These are phyloP conservation scores for Rubia balearica DNA, from an alignment of 305 asterid species.

Conservation along the genomic window DNA sequence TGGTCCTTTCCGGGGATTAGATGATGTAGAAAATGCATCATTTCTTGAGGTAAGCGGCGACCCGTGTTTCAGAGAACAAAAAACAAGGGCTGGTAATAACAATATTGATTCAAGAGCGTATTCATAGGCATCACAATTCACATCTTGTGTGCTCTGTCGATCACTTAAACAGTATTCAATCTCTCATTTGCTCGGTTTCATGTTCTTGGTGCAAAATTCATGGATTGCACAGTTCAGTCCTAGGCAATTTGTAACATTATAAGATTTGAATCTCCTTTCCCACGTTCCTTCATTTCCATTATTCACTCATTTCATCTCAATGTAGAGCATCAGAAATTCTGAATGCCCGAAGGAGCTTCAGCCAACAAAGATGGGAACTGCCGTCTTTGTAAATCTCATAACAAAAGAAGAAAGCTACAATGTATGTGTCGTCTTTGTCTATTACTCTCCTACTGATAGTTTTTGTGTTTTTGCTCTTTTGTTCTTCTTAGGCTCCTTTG, in stretches of 20 bases:
- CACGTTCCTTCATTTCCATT: neutral
- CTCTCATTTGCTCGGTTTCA: too few species aligned
- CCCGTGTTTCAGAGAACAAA: neutral
- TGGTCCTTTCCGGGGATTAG: slow-evolving; percentile 71
- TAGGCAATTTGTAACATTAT: too few species aligned
- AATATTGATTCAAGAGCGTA: too few species aligned
- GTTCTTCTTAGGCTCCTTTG: neutral
- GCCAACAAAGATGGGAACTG: slow-evolving; percentile 46
- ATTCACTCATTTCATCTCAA: slow-evolving; percentile 1
- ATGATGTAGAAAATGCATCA: slow-evolving; percentile 64
- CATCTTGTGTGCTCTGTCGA: too few species aligned
- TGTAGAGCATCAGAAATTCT: slow-evolving; percentile 58
- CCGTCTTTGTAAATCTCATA: slow-evolving; percentile 29
- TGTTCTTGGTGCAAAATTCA: too few species aligned
- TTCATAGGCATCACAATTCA: too few species aligned
- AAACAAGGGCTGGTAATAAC: too few species aligned
- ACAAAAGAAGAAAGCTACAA: slow-evolving; percentile 63
- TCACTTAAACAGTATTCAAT: too few species aligned
- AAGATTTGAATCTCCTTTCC: neutral
- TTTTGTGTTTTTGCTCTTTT: neutral
- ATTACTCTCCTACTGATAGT: neutral
- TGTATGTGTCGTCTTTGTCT: slow-evolving; percentile 19
- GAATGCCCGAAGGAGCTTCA: slow-evolving; percentile 79
- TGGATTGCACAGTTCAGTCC: too few species aligned
- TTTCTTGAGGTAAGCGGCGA: slow-evolving; percentile 52